phyloP scores from a whole-genome alignment of 768 basidiomycete species.

The Hemileccinum rubropunctum region DNA sequence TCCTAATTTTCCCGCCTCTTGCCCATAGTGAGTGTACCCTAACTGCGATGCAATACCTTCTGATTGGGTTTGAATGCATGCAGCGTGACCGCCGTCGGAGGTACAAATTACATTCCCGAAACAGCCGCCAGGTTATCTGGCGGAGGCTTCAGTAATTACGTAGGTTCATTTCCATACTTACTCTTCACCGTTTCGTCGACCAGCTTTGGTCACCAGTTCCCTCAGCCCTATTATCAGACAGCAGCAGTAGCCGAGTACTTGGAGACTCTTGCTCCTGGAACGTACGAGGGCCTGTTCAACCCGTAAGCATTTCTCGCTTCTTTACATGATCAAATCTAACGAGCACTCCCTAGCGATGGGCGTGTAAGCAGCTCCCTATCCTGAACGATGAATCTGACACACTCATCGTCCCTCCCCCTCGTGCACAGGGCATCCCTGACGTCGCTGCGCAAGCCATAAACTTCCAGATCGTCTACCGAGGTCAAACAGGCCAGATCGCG shows the following conservation, averaged over 20 bases:
- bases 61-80: neutral
- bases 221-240: slow-evolving; percentile 53
- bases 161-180: slow-evolving; percentile 23
- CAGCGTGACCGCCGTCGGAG: slow-evolving; percentile 74
- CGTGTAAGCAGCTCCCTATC: slow-evolving; percentile 39
- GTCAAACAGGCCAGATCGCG: slow-evolving; percentile 38
- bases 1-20: slow-evolving; percentile 59
- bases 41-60: neutral
- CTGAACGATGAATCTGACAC: neutral
- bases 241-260: slow-evolving; percentile 44
- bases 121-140: slow-evolving; percentile 60
- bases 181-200: slow-evolving; percentile 4
- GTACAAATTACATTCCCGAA: slow-evolving; percentile 59
- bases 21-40: slow-evolving; percentile 45
- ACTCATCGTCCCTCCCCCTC: neutral
- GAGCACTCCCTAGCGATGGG: slow-evolving; percentile 37
- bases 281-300: slow-evolving; percentile 61
- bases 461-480: slow-evolving; percentile 49
- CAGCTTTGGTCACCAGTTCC: slow-evolving; percentile 37
- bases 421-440: slow-evolving; percentile 52
- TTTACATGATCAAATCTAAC: neutral
- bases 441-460: slow-evolving; percentile 56
- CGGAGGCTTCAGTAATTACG: slow-evolving; percentile 72
- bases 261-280: slow-evolving; percentile 40
- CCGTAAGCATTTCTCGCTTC: slow-evolving; percentile 34